These are phyloP conservation scores for Alternaria arbusti DNA, from an alignment of 2,329 filamentous ascomycete species.

Conservation along the genomic window DNA sequence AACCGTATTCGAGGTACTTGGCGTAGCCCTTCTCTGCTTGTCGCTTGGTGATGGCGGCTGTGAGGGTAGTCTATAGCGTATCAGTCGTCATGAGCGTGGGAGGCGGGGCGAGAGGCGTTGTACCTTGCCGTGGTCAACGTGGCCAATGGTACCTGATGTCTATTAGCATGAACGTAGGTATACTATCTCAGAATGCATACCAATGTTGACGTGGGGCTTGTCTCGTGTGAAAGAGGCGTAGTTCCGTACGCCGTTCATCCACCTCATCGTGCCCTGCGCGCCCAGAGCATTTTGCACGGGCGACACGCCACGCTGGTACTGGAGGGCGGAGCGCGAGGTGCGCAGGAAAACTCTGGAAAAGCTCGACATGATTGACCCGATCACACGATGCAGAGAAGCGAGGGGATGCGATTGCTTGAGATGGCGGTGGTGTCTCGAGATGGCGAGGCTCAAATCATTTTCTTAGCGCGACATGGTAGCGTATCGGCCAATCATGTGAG, in stretches of 20 bases:
- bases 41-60: slow-evolving; percentile 97
- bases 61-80: slow-evolving; percentile 81
- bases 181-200: slow-evolving; percentile 56
- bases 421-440: slow-evolving; percentile 24
- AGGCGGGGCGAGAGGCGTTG: slow-evolving; percentile 14
- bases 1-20: slow-evolving; percentile 94
- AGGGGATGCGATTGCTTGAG: slow-evolving; percentile 34
- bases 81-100: slow-evolving; percentile 21
- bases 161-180: slow-evolving; percentile 14
- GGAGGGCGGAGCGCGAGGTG: slow-evolving; percentile 77
- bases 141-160: slow-evolving; percentile 83
- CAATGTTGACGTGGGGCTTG: slow-evolving; percentile 99
- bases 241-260: slow-evolving; percentile 68
- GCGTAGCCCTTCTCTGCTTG: slow-evolving; percentile 94
- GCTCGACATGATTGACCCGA: slow-evolving; percentile 68
- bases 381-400: slow-evolving; percentile 7
- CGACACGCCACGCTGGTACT: slow-evolving; percentile 70
- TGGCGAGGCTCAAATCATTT: slow-evolving; percentile 35
- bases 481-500: slow-evolving; percentile 25
- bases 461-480: slow-evolving; percentile 37
- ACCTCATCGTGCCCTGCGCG: slow-evolving; percentile 66
- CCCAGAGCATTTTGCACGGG: slow-evolving; percentile 76
- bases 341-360: slow-evolving; percentile 84
- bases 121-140: slow-evolving; percentile 99
- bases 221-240: slow-evolving; percentile 79